Percentiles rank a stretch among this genome's conserved stretches.
These are phyloP conservation scores for Dothideomycetes sp. DNA, from an alignment of 2,329 filamentous ascomycete species.

Conservation along the genomic window DNA sequence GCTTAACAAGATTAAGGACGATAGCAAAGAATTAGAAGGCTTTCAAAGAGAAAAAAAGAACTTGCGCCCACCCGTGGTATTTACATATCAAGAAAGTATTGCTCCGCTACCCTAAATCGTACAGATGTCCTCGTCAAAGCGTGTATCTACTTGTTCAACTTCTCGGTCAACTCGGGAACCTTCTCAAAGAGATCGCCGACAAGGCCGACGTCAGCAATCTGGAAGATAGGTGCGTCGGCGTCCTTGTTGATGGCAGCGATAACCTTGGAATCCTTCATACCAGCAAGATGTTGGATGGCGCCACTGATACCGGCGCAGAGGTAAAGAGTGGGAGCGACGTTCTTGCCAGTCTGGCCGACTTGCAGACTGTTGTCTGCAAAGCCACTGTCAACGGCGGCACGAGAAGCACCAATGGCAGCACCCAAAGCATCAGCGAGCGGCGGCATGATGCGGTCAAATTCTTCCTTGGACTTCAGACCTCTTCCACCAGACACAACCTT, in stretches of 20 bases:
- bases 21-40: too few relatives aligned
- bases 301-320: conserved; percentile 93
- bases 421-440: conserved; percentile 87
- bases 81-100: background rate
- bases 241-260: conserved; percentile 99
- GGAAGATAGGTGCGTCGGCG: conserved; percentile 92
- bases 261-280: conserved; percentile 99
- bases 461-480: conserved; percentile 94
- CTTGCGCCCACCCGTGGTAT: conserved; percentile 5
- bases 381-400: conserved; percentile 91
- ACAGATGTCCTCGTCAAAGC: background rate
- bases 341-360: conserved; percentile 97
- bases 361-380: conserved; percentile 98
- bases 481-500: conserved; percentile 89
- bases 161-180: conserved; percentile 90
- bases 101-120: background rate
- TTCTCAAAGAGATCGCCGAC: conserved; percentile 91
- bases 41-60: background rate
- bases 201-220: conserved; percentile 90
- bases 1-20: too few relatives aligned
- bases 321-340: conserved; percentile 92
- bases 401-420: conserved; percentile 89
- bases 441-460: conserved; percentile 87
- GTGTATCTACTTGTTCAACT: conserved; percentile 54
- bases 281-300: conserved; percentile 94